These are phyloP conservation scores for Fremontodendron californicum DNA, from an alignment of 345 rosid genomes.

Conservation along the genomic window DNA sequence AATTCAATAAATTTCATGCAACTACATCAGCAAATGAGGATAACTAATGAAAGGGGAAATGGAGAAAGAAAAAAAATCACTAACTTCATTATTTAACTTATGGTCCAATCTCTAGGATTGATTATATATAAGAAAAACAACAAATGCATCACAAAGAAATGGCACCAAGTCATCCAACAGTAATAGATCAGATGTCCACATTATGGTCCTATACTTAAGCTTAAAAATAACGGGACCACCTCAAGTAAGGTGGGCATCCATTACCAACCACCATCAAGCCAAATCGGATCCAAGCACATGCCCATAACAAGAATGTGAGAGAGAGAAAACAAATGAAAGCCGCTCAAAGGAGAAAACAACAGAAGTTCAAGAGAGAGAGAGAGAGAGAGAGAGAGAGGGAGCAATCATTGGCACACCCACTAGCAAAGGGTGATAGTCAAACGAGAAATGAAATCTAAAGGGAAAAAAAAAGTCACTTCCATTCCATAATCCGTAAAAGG, in stretches of 20 bases:
- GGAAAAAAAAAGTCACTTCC: conserved; percentile 16
- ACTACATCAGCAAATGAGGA: not conserved
- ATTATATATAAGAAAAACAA: not conserved
- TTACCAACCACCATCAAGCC: conserved; percentile 36
- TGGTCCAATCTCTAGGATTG: not conserved
- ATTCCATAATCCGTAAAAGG: conserved; percentile 26
- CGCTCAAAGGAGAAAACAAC: conserved; percentile 19
- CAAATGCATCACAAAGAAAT: not conserved
- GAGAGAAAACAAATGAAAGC: conserved; percentile 16
- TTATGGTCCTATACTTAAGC: not conserved
- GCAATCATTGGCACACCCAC: conserved; percentile 51
- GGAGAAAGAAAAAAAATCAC: not conserved
- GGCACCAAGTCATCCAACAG: conserved; percentile 8
- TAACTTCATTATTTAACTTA: not conserved
- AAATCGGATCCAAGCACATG: conserved; percentile 30
- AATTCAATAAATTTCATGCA: not conserved
- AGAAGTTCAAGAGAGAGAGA: conserved; percentile 17
- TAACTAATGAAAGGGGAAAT: not conserved
- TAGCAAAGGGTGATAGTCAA: conserved; percentile 40
- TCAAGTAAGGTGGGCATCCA: conserved; percentile 29
- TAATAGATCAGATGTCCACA: conserved; percentile 16
- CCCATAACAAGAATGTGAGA: conserved; percentile 21
- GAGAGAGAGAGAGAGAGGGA: conserved; percentile 17
- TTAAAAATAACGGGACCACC: conserved; percentile 22
- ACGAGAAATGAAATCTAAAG: conserved; percentile 33